Evolutionary conservation across 345 rosid genomes (phyloP).

Genomic region (Linum lewisii): DNA sequence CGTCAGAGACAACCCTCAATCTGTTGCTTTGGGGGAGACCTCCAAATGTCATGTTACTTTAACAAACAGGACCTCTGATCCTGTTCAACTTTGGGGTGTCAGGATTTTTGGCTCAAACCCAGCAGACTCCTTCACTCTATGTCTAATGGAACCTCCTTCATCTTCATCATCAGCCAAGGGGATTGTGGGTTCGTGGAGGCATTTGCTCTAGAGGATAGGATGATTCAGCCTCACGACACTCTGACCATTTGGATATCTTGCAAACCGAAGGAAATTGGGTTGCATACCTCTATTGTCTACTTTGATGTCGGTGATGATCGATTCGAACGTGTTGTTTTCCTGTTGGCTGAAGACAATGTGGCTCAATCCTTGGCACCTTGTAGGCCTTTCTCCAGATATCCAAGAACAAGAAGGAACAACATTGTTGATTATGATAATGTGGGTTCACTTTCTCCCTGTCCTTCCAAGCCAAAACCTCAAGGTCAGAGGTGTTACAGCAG

Average conservation of each 20-base stretch:
- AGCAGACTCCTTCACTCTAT: slow-evolving; percentile 10
- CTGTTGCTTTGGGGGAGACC: slow-evolving; percentile 1
- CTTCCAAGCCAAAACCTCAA: slow-evolving; percentile 46
- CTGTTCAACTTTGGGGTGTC: slow-evolving; percentile 19
- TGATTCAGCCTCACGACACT: slow-evolving; percentile 3
- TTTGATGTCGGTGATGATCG: background rate
- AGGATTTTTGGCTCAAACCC: slow-evolving; percentile 21
- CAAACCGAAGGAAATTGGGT: slow-evolving; percentile 1
- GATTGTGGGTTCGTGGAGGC: background rate
- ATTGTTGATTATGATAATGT: slow-evolving; percentile 29
- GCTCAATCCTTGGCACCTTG: slow-evolving; percentile 48
- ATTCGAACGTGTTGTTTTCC: slow-evolving; percentile 37
- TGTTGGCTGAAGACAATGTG: slow-evolving; percentile 73
- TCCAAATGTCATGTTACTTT: slow-evolving; percentile 7
- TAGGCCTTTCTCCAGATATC: slow-evolving; percentile 47
- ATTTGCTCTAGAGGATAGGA: background rate
- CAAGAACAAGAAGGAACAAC: slow-evolving; percentile 40
- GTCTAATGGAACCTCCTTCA: slow-evolving; percentile 2
- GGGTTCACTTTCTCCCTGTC: too few species aligned
- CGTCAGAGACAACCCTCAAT: background rate
- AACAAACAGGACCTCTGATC: slow-evolving; percentile 15
- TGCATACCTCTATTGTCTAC: background rate
- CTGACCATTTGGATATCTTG: background rate
- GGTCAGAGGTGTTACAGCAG: slow-evolving; percentile 7
- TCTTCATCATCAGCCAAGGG: background rate